Conservation (phyloP, 1,139 yeast species). For the Geotrichum candidum region DNA sequence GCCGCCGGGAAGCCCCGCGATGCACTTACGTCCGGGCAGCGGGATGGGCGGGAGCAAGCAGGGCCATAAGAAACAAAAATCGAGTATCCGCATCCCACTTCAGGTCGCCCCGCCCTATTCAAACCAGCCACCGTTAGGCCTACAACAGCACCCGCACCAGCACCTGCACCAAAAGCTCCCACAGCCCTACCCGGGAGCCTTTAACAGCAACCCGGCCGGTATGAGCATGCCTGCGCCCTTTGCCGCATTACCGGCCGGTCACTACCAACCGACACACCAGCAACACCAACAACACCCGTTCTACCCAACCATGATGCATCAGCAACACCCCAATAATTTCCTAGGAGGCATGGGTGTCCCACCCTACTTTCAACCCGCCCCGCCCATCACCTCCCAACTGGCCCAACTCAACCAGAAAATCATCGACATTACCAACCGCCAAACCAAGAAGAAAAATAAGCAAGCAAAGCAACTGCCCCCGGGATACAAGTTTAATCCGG, state of each 20-base stretch:
- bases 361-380: not conserved
- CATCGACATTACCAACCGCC: not conserved
- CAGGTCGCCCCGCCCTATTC: not conserved
- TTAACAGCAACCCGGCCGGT: not conserved
- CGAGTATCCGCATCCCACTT: not conserved
- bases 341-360: not conserved
- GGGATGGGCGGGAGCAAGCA: not conserved
- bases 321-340: not conserved
- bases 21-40: not conserved
- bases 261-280: not conserved
- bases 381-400: not conserved
- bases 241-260: not conserved
- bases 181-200: not conserved
- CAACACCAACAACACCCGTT: not conserved
- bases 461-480: not conserved
- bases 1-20: not conserved
- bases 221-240: not conserved
- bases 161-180: not conserved
- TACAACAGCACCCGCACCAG: not conserved
- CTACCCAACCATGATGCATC: not conserved
- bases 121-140: not conserved
- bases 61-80: not conserved
- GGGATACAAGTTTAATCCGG: slow-evolving; percentile 4
- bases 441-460: not conserved
- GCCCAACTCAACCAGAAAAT: not conserved